Conservation (phyloP, 345 rosid genomes). For the Fremontodendron californicum region DNA sequence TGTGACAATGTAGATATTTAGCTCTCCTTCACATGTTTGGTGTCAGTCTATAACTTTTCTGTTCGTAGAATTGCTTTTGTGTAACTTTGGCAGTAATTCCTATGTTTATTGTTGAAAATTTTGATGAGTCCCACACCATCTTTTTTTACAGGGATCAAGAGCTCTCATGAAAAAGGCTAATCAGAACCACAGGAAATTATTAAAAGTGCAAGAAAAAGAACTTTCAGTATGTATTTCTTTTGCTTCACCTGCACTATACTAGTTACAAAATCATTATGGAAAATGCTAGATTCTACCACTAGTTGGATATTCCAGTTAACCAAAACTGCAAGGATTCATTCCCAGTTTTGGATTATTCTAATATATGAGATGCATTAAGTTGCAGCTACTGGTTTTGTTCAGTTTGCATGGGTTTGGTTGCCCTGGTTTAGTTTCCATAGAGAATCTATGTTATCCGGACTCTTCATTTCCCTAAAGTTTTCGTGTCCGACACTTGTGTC, state of each 20-base stretch:
- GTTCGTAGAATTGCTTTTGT: background rate
- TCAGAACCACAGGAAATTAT: conserved; percentile 40
- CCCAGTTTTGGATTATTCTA: background rate
- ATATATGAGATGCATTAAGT: background rate
- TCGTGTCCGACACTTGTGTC: too few relatives aligned
- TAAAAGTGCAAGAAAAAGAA: conserved; percentile 71
- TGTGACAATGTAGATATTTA: too few relatives aligned
- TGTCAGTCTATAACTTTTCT: background rate
- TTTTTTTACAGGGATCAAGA: conserved; percentile 48
- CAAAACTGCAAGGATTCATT: background rate
- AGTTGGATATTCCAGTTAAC: background rate
- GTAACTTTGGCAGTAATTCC: background rate
- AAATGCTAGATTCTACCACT: too few relatives aligned
- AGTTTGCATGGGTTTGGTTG: too few relatives aligned
- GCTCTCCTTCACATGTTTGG: background rate
- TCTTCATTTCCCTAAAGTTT: too few relatives aligned
- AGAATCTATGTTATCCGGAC: too few relatives aligned
- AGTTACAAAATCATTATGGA: too few relatives aligned
- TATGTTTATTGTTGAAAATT: background rate
- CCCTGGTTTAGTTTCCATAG: too few relatives aligned
- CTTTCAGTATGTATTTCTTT: conserved; percentile 47
- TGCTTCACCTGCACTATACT: background rate
- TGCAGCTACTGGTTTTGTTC: background rate
- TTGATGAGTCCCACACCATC: background rate
- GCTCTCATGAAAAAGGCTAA: conserved; percentile 37